phyloP scores from a whole-genome alignment of 306 rosid genomes.

The Gastrolobium villosum region DNA sequence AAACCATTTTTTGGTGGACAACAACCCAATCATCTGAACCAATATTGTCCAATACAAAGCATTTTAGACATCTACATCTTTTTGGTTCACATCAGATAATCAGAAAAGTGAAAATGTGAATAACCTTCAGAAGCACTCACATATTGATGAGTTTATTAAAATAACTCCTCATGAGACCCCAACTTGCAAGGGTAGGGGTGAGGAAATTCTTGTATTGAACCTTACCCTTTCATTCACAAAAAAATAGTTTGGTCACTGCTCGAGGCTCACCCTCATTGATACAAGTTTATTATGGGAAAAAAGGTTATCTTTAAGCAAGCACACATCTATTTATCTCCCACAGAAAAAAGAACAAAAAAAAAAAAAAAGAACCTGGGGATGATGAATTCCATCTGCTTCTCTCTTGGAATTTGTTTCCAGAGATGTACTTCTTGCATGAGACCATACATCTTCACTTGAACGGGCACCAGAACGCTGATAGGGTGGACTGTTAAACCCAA shows the following conservation, averaged over 20 bases:
- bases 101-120: constrained; percentile 3
- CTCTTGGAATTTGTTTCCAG: constrained; percentile 54
- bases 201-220: too few species aligned
- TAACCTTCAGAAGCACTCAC: constrained; percentile 11
- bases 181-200: too few species aligned
- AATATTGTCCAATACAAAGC: background rate
- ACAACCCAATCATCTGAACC: constrained; percentile 8
- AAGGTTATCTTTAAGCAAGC: background rate
- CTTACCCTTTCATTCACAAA: too few species aligned
- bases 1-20: background rate
- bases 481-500: constrained; percentile 62
- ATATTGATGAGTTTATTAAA: background rate
- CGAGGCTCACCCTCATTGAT: background rate
- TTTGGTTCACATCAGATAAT: background rate
- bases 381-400: constrained; percentile 51
- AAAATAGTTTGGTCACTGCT: too few species aligned
- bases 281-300: background rate
- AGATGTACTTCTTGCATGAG: constrained; percentile 43
- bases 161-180: too few species aligned
- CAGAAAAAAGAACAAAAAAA: constrained; percentile 42
- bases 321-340: background rate
- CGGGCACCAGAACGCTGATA: constrained; percentile 48
- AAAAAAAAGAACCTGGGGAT: constrained; percentile 57
- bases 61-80: background rate
- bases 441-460: constrained; percentile 59